Percentiles rank a stretch among this genome's conserved stretches.
phyloP scores from a whole-genome alignment of 352 stramenopile species.

The Globisporangium iwayamae region DNA sequence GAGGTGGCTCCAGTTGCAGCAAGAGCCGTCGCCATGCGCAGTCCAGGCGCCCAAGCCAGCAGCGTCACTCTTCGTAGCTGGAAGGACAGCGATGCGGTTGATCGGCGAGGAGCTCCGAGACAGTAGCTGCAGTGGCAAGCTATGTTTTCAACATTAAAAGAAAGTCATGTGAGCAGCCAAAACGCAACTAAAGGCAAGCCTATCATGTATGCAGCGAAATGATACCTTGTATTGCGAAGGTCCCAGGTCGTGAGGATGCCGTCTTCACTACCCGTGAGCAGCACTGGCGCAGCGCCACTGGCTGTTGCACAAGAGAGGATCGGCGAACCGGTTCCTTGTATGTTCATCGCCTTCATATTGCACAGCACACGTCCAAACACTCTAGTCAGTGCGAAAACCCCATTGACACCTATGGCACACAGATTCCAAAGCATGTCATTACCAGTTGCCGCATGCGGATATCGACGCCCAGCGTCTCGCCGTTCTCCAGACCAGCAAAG shows the following conservation, averaged over 20 bases:
- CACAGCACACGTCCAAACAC: neutral
- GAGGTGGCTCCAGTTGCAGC: slow-evolving; percentile 49
- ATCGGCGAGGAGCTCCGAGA: slow-evolving; percentile 57
- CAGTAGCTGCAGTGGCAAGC: slow-evolving; percentile 37
- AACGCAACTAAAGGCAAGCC: neutral
- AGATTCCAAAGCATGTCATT: neutral
- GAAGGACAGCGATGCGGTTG: slow-evolving; percentile 28
- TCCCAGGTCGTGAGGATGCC: slow-evolving; percentile 61
- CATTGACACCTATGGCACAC: neutral
- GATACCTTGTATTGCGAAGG: slow-evolving; percentile 46
- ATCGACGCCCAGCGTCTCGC: slow-evolving; percentile 57
- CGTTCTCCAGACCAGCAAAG: slow-evolving; percentile 61
- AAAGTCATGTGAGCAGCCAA: neutral
- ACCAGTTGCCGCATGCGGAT: slow-evolving; percentile 40
- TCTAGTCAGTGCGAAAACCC: neutral
- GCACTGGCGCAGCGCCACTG: slow-evolving; percentile 17
- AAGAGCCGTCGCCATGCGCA: slow-evolving; percentile 51
- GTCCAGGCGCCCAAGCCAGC: slow-evolving; percentile 35
- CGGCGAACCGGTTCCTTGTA: slow-evolving; percentile 27
- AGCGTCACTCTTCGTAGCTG: slow-evolving; percentile 1
- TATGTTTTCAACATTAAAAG: slow-evolving; percentile 14
- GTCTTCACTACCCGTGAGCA: slow-evolving; percentile 64
- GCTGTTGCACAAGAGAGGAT: slow-evolving; percentile 38
- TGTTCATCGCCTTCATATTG: slow-evolving; percentile 30
- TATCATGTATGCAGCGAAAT: neutral